These are phyloP conservation scores for Hypoxylon sp. DNA, from an alignment of 2,329 filamentous ascomycete species.

Conservation along the genomic window DNA sequence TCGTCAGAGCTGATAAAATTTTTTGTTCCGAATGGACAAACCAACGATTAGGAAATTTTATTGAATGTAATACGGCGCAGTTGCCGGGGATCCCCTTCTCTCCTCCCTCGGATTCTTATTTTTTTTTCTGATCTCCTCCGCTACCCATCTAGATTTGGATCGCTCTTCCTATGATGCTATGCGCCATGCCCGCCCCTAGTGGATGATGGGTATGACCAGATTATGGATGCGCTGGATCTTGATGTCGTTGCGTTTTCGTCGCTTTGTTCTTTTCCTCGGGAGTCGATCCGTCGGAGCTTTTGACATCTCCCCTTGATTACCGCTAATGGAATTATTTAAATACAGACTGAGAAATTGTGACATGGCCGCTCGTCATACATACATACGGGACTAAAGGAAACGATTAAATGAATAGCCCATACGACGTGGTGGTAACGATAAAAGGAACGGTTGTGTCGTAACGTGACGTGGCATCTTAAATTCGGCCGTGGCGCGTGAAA, in stretches of 20 bases:
- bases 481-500: constrained; percentile 37
- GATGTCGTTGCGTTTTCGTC: constrained; percentile 25
- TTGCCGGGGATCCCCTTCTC: background rate
- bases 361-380: constrained; percentile 35
- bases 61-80: constrained; percentile 4
- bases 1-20: constrained; percentile 28
- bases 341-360: constrained; percentile 30
- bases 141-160: constrained; percentile 11
- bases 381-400: constrained; percentile 33
- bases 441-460: constrained; percentile 34
- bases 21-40: constrained; percentile 16
- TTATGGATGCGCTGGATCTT: constrained; percentile 9
- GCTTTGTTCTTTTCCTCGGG: constrained; percentile 16
- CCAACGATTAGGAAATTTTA: constrained; percentile 29
- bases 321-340: constrained; percentile 34
- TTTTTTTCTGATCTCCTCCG: constrained; percentile 2
- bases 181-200: background rate
- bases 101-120: background rate
- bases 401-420: constrained; percentile 21
- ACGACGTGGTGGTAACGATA: constrained; percentile 23
- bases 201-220: constrained; percentile 15
- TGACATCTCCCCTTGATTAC: constrained; percentile 12
- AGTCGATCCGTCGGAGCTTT: constrained; percentile 13
- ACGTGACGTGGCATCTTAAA: constrained; percentile 36
- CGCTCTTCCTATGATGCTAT: constrained; percentile 17